Conservation (phyloP, 805 yeast genomes). For the Metschnikowia aberdeeniae region DNA sequence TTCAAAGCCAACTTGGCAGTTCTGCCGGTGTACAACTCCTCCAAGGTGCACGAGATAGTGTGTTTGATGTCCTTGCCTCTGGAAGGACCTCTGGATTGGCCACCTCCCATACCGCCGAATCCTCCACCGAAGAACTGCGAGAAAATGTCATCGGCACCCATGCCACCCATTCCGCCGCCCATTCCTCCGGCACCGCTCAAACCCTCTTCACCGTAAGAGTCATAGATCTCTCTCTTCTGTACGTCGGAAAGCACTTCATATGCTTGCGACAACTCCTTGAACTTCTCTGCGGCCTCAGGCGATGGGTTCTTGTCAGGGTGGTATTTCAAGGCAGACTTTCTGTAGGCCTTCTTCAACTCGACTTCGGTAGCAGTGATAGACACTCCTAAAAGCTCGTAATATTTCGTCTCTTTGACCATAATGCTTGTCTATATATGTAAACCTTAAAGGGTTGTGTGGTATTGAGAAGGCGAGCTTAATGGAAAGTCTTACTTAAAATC, state of each 20-base stretch:
- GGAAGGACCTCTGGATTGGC: slow-evolving; percentile 76
- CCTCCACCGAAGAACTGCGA: slow-evolving; percentile 79
- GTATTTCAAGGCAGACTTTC: slow-evolving; percentile 73
- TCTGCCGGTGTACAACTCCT: slow-evolving; percentile 92
- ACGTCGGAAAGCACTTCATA: slow-evolving; percentile 84
- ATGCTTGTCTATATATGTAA: not conserved
- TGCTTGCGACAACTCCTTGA: slow-evolving; percentile 85
- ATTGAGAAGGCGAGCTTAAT: not conserved
- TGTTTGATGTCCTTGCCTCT: slow-evolving; percentile 91
- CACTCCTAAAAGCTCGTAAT: slow-evolving; percentile 72
- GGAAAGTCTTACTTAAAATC: not conserved
- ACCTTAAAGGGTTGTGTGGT: not conserved
- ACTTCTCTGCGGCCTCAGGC: slow-evolving; percentile 92
- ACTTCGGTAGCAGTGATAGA: slow-evolving; percentile 62
- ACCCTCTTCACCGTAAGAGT: slow-evolving; percentile 91
- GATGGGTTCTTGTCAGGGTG: slow-evolving; percentile 67
- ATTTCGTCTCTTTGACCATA: slow-evolving; percentile 80
- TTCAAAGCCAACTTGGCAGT: slow-evolving; percentile 90
- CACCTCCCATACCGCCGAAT: slow-evolving; percentile 48
- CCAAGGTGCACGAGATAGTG: slow-evolving; percentile 77
- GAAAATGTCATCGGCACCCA: slow-evolving; percentile 70
- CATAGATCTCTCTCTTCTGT: slow-evolving; percentile 85
- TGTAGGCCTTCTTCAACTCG: slow-evolving; percentile 78
- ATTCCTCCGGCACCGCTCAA: slow-evolving; percentile 45
- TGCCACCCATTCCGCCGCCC: slow-evolving; percentile 46